Conservation (phyloP, 2,329 filamentous ascomycete genomes). For the Cladosporium sp. region DNA sequence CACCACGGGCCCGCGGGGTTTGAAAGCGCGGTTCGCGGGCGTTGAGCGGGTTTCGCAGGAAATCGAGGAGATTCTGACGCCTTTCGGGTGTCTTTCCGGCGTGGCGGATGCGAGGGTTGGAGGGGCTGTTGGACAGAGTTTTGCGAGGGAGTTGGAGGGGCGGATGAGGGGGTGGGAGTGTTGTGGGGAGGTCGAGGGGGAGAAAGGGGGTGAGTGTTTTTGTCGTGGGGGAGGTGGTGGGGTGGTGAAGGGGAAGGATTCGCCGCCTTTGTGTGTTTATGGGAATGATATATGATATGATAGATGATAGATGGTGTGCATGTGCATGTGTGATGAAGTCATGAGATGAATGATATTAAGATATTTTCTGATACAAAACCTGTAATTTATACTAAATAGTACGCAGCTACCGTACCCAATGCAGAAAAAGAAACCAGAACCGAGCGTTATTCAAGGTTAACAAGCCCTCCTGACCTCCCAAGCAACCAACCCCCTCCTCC, state of each 20-base stretch:
- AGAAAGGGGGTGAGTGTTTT: not conserved
- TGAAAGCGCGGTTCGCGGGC: slow-evolving; percentile 27
- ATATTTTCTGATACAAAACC: no score
- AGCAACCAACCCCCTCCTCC: slow-evolving; percentile 41
- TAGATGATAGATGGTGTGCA: slow-evolving; percentile 3
- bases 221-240: slow-evolving; percentile 7
- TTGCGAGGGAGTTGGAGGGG: slow-evolving; percentile 30
- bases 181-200: not conserved
- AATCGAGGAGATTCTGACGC: slow-evolving; percentile 40
- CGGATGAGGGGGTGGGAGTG: slow-evolving; percentile 32
- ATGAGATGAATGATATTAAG: not conserved
- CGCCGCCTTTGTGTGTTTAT: slow-evolving; percentile 23
- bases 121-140: slow-evolving; percentile 37
- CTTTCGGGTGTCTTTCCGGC: slow-evolving; percentile 35
- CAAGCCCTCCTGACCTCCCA: slow-evolving; percentile 41
- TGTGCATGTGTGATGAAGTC: not conserved
- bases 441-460: slow-evolving; percentile 11
- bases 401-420: no score
- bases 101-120: slow-evolving; percentile 33
- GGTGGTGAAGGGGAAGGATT: slow-evolving; percentile 3
- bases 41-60: slow-evolving; percentile 29
- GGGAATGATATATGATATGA: slow-evolving; percentile 22
- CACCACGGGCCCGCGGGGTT: slow-evolving; percentile 27
- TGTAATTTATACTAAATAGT: no score
- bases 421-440: not conserved